Base-by-base conservation (phyloP, 169 alveolate species). In the Amoebophrya sp. region DNA sequence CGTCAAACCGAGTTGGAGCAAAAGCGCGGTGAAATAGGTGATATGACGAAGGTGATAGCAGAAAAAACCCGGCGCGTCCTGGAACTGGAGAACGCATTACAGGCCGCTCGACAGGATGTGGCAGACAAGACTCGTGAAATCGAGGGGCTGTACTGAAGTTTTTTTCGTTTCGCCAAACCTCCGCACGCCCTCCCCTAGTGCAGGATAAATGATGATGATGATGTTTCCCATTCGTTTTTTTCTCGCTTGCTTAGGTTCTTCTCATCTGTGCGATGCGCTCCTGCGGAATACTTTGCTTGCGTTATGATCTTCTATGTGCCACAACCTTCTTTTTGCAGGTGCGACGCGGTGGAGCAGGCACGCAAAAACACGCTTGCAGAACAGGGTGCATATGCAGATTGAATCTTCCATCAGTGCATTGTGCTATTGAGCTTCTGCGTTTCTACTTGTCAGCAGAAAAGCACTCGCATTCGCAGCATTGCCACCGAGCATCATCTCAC, bases 301-400 rank as follows among this genome's bases (percentile, higher is more conserved):
- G 66, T 12, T 47, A 47, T 47, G 66, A 47, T 47, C 66, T 47
- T 47, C 66, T 47, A 7, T 47, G 66, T n/a, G n/a, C n/a, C n/a
- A n/a, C n/a, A n/a, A n/a, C n/a, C n/a, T n/a, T n/a, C n/a, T n/a
- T n/a, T n/a, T n/a, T n/a, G n/a, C n/a, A 47, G 66, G 83, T 66
- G 83, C 83, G 83, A 66, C 35, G 83, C 83, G 38, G 83, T 66
- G 18, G 83, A 66, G 83, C 83, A 66, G 83, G 83, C 83, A 1
- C 83, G 83, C 39, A 66, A 66, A 25, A 66, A 66, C 35, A 66
- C 83, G 35, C 83, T 66, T 2, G 83, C 83, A n/a, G 83, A 66
- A 25, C 83, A 66, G 83, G 83, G 83, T 3, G 83, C 83, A n/a
- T n/a, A n/a, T n/a, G n/a, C n/a, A n/a, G n/a, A n/a, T n/a, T n/a